Base-by-base conservation (phyloP, 2,329 filamentous ascomycete genomes). In the Colletotrichum sp. region DNA sequence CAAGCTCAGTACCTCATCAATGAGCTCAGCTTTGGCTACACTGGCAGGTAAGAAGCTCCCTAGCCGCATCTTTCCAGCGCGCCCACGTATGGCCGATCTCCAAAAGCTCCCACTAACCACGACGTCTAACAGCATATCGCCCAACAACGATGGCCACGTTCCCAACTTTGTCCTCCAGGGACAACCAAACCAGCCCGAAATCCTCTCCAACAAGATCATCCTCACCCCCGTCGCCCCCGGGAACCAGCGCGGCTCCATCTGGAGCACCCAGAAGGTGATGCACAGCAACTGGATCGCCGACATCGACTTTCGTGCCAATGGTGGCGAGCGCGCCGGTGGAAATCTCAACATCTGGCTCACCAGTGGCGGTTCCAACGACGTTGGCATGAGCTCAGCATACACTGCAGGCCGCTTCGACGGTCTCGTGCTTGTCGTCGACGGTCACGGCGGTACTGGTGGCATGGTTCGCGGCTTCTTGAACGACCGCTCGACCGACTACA, bases 271-370 rank as follows among this genome's bases (percentile, higher is more conserved):
- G 74, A 82, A 89, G 38, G 88, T 94, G 65, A 85, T 91, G 79
- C 87, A 93, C 76, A 85, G 89, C n/a, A 90, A 93, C 83, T 99
- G 96, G 96, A 90, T 92, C 10, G 92, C 93, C 67, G 95, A 98
- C 81, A 89, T 99, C 79, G 93, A 97, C 82, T 98, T 99, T 85
- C 92, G 97, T 79, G 95, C 93, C 68, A 95, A 92, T 77, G 97
- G 97, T 9, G 93, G 94, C 78, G 97, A 99, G 82, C 90, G 95
- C 79, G 95, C 93, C 67, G 93, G 93, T 74, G 97, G 97, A 65
- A 98, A 98, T 85, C 88, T 99, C 79, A 96, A 99, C 85, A 90
- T 99, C 81, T 99, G 97, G 97, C 95, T 98, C 82, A 93, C 92
- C 68, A 93, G 92, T 80, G 90, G 94, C 76, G 94, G 94, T 36